phyloP scores from a whole-genome alignment of 1,284 basidiomycete species.

The Kalmanozyma brasiliensis region DNA sequence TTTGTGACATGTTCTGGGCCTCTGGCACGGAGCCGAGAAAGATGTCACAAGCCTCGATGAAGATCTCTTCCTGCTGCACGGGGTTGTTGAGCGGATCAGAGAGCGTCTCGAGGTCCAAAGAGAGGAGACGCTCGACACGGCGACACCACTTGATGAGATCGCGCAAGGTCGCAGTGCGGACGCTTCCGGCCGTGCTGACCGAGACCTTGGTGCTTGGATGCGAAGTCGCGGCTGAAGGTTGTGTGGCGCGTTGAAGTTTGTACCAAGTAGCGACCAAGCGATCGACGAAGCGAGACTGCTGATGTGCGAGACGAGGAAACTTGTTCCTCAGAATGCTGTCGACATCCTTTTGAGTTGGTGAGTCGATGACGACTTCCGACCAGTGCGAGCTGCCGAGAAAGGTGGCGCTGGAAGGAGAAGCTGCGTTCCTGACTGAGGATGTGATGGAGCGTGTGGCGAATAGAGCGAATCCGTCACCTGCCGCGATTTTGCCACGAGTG shows the following conservation, averaged over 20 bases:
- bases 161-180: conserved; percentile 73
- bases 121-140: conserved; percentile 75
- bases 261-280: conserved; percentile 59
- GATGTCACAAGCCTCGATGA: conserved; percentile 87
- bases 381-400: conserved; percentile 77
- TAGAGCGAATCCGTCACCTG: conserved; percentile 69
- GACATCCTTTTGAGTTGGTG: conserved; percentile 54
- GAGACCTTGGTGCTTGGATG: conserved; percentile 5
- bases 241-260: conserved; percentile 39
- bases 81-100: conserved; percentile 73
- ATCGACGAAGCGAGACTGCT: conserved; percentile 34
- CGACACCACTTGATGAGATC: conserved; percentile 89
- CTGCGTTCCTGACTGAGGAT: conserved; percentile 65
- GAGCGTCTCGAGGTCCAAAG: conserved; percentile 16
- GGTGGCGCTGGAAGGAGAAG: conserved; percentile 26
- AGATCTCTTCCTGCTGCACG: conserved; percentile 85
- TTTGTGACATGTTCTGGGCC: conserved; percentile 11
- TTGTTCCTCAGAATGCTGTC: conserved; percentile 48
- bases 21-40: conserved; percentile 79
- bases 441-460: conserved; percentile 68
- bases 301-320: conserved; percentile 33
- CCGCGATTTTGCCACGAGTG: conserved; percentile 65
- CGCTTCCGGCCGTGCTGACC: conserved; percentile 28
- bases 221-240: conserved; percentile 28
- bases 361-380: conserved; percentile 52